Conservation (phyloP, 306 rosid genomes). For the Cicer judaicum region DNA sequence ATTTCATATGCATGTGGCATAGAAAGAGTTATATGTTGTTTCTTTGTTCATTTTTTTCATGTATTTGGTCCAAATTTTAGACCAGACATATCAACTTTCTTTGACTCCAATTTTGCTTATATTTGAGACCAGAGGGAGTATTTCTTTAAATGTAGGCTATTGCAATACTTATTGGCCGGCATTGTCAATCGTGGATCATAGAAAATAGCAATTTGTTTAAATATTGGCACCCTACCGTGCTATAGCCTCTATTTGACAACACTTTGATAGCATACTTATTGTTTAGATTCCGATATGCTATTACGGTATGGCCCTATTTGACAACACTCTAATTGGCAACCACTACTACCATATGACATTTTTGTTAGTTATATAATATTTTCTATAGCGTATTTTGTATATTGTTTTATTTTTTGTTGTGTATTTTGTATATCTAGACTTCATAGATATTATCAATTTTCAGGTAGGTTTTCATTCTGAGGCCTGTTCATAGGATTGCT, state of each 20-base stretch:
- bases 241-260: too few relatives aligned
- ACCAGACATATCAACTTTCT: too few relatives aligned
- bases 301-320: too few relatives aligned
- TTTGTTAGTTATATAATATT: not conserved
- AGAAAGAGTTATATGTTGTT: not conserved
- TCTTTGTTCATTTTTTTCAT: not conserved
- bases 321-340: not conserved
- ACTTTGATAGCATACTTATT: too few relatives aligned
- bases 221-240: too few relatives aligned
- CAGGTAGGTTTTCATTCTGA: slow-evolving; percentile 1
- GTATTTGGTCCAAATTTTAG: too few relatives aligned
- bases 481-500: slow-evolving; percentile 15
- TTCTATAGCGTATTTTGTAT: not conserved
- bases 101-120: too few relatives aligned
- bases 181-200: too few relatives aligned
- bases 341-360: not conserved
- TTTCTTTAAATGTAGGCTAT: not conserved
- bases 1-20: not conserved
- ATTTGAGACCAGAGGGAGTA: too few relatives aligned
- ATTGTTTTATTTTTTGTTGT: not conserved
- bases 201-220: too few relatives aligned
- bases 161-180: not conserved
- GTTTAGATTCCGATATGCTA: too few relatives aligned
- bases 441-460: not conserved
- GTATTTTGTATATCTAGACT: slow-evolving; percentile 10